Evolutionary conservation across 495 filamentous ascomycete genomes (phyloP).

Genomic region (Tirmania nivea): DNA sequence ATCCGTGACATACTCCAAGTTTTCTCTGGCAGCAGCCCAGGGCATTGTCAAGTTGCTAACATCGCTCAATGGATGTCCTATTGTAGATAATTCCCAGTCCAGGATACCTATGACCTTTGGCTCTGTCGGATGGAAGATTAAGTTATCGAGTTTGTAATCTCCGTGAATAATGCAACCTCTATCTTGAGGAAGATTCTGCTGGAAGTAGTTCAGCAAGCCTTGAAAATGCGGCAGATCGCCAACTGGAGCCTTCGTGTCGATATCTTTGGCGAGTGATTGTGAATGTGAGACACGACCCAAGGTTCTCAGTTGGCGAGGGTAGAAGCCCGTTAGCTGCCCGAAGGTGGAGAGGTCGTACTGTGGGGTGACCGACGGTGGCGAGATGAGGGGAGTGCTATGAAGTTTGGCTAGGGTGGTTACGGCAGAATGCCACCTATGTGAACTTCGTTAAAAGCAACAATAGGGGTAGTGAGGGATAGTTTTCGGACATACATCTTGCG

Average conservation of each 20-base stretch:
- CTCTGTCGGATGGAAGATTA: constrained; percentile 80
- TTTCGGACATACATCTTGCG: constrained; percentile 30
- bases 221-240: constrained; percentile 65
- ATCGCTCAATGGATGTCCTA: constrained; percentile 82
- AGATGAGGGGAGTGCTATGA: constrained; percentile 46
- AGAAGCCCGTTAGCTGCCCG: constrained; percentile 59
- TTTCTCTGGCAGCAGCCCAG: constrained; percentile 19
- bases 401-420: constrained; percentile 65
- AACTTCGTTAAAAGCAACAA: background rate
- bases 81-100: constrained; percentile 95
- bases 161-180: constrained; percentile 67
- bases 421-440: constrained; percentile 55
- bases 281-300: constrained; percentile 53
- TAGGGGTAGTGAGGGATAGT: background rate
- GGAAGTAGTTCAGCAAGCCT: constrained; percentile 52
- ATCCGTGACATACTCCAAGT: background rate
- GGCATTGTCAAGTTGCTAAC: constrained; percentile 51
- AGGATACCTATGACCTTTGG: constrained; percentile 77
- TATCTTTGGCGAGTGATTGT: constrained; percentile 52
- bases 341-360: constrained; percentile 22
- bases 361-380: constrained; percentile 24
- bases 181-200: constrained; percentile 50
- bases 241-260: constrained; percentile 52
- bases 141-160: constrained; percentile 95
- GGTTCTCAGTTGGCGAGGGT: constrained; percentile 66